phyloP scores from a whole-genome alignment of 495 filamentous ascomycete genomes.

The Talaromyces ruber region DNA sequence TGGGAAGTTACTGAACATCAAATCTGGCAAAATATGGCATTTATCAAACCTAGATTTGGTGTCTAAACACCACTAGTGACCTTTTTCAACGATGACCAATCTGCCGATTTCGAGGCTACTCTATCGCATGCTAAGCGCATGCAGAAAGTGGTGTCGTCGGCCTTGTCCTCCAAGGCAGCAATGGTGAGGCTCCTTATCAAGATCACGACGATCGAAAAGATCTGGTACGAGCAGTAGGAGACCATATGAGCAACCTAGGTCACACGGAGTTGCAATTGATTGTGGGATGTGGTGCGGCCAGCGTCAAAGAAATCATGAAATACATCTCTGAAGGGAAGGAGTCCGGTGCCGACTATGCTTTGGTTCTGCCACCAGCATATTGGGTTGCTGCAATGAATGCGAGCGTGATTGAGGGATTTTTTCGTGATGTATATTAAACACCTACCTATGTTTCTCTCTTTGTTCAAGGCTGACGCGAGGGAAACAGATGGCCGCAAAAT shows the following conservation, averaged over 20 bases:
- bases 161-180: conserved; percentile 64
- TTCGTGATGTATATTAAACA: conserved; percentile 18
- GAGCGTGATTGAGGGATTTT: conserved; percentile 55
- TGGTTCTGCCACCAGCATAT: conserved; percentile 69
- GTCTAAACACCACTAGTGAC: conserved; percentile 48
- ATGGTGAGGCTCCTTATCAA: conserved; percentile 65
- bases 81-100: conserved; percentile 35
- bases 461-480: neutral
- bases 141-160: conserved; percentile 61
- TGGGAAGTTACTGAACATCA: neutral
- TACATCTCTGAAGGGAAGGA: conserved; percentile 57
- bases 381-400: conserved; percentile 51
- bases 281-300: conserved; percentile 62
- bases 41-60: conserved; percentile 17
- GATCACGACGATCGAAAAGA: conserved; percentile 47
- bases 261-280: no score
- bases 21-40: neutral
- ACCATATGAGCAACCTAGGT: conserved; percentile 53
- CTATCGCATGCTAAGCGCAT: conserved; percentile 61
- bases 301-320: conserved; percentile 60
- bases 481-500: conserved; percentile 47
- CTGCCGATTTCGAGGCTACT: conserved; percentile 49
- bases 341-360: conserved; percentile 64
- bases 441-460: neutral
- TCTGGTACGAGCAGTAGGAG: conserved; percentile 57